Evolutionary conservation across 805 yeast genomes (phyloP).

Genomic region (Candida ulmi): DNA sequence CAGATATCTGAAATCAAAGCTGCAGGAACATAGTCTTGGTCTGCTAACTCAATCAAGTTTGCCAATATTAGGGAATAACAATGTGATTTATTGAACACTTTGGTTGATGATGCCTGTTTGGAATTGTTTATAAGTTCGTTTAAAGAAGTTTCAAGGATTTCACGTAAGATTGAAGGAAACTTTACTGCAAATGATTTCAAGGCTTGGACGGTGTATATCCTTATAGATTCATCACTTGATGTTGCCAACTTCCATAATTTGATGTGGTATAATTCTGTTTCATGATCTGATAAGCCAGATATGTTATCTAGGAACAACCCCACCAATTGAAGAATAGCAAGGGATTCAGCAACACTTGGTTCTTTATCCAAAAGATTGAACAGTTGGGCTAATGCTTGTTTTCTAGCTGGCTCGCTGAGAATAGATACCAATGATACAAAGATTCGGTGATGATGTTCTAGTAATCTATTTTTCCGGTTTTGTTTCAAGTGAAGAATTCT

Average conservation of each 20-base stretch:
- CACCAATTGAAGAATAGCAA: constrained; percentile 18
- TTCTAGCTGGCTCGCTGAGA: constrained; percentile 30
- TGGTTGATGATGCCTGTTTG: constrained; percentile 19
- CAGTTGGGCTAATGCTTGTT: constrained; percentile 22
- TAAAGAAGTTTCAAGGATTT: constrained; percentile 29
- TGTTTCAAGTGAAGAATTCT: constrained; percentile 15
- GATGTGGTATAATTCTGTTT: constrained; percentile 22
- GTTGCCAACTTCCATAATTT: constrained; percentile 31
- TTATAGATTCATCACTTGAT: constrained; percentile 32
- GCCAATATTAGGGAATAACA: constrained; percentile 36
- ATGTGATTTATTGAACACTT: constrained; percentile 27
- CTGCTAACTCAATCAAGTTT: constrained; percentile 27
- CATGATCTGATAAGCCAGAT: constrained; percentile 16
- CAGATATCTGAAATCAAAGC: constrained; percentile 39
- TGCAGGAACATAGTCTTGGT: constrained; percentile 38
- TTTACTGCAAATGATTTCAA: constrained; percentile 26
- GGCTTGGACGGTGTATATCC: constrained; percentile 35
- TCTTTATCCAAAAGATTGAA: constrained; percentile 9
- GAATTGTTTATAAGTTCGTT: constrained; percentile 30
- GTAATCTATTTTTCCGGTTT: constrained; percentile 13
- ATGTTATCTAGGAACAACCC: constrained; percentile 26
- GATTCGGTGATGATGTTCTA: constrained; percentile 17
- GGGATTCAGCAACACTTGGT: constrained; percentile 1
- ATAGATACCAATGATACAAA: constrained; percentile 20
- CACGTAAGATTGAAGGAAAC: constrained; percentile 31